phyloP scores from a whole-genome alignment of 805 yeast genomes.

The Spathaspora hagerdaliae region DNA sequence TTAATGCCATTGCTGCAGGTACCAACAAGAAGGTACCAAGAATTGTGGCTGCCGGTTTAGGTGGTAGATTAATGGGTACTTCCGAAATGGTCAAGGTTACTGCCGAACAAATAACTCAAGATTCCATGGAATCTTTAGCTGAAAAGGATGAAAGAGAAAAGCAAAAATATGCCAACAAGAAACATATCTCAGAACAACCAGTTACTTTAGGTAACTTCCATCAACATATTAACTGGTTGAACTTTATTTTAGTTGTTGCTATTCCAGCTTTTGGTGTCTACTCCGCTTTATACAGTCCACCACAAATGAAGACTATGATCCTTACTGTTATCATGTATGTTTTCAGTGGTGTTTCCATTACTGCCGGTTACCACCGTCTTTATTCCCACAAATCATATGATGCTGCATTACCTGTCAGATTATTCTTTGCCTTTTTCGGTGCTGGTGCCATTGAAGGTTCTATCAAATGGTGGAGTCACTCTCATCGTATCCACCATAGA shows the following conservation, averaged over 20 bases:
- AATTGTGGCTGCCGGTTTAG: slow-evolving; percentile 73
- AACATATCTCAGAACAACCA: slow-evolving; percentile 73
- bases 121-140: slow-evolving; percentile 40
- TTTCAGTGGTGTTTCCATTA: slow-evolving; percentile 69
- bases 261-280: slow-evolving; percentile 55
- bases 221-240: slow-evolving; percentile 75
- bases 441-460: slow-evolving; percentile 84
- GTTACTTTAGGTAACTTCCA: slow-evolving; percentile 75
- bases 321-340: slow-evolving; percentile 53
- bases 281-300: slow-evolving; percentile 43
- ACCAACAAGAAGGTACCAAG: slow-evolving; percentile 65
- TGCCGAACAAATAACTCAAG: slow-evolving; percentile 57
- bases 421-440: slow-evolving; percentile 72
- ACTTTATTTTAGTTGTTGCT: slow-evolving; percentile 57
- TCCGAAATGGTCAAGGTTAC: slow-evolving; percentile 65
- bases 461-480: slow-evolving; percentile 86
- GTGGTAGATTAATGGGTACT: slow-evolving; percentile 80
- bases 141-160: slow-evolving; percentile 38
- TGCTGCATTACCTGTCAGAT: slow-evolving; percentile 56
- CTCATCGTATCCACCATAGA: slow-evolving; percentile 83
- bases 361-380: slow-evolving; percentile 81
- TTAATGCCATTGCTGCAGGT: slow-evolving; percentile 81
- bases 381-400: slow-evolving; percentile 74
- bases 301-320: slow-evolving; percentile 48
- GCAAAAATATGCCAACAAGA: slow-evolving; percentile 34